Base-by-base conservation (phyloP, 2,329 filamentous ascomycete species). In the Fusarium irregulare region DNA sequence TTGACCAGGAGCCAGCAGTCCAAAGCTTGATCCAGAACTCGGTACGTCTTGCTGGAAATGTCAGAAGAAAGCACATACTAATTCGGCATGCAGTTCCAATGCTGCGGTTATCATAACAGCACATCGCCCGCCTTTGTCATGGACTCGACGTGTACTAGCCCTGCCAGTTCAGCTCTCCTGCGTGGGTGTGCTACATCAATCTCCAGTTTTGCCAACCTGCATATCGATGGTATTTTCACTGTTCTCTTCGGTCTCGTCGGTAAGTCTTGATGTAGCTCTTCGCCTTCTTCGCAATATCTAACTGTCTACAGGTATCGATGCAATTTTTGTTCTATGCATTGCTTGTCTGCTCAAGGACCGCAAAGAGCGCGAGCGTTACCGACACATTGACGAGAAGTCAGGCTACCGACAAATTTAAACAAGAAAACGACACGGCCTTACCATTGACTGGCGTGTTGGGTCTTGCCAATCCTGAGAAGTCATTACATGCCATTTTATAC, bases 341-440 rank as follows among this genome's bases (percentile, higher is more conserved):
- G 90, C 91, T 30, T 93, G 93, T 80, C 84, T 96, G 46, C 84
- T 93, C 74, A 94, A 94, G 85, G 90, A 93, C 75, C 89, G 92
- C 76, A 92, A 91, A 81, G 93, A 96, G 83, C 88, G 89, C 75
- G 89, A 92, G 80, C 86, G 93, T 64, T 96, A 93, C 82, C 88
- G 89, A 63, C 86, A 92, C 76, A 94, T 96, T 75, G 92, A 95
- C 76, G 89, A 93, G 85, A 96, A 96, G 88, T 87, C 80, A 68
- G 88, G 89, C 55, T 81, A 82, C 69, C 80, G 79, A 65, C 79
- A 84, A 54, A 80, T 83, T 32, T 87, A 87, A 77, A 42, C 23
- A 32, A 27, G 20, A 21, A 48, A 21, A 14, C 23, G 16, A 25
- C 23, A 16, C 44, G 20, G 42, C 21, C 14, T 30, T n/a, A 47